phyloP scores from a whole-genome alignment of 2,329 filamentous ascomycete genomes.

The Tolypocladium tundrense region DNA sequence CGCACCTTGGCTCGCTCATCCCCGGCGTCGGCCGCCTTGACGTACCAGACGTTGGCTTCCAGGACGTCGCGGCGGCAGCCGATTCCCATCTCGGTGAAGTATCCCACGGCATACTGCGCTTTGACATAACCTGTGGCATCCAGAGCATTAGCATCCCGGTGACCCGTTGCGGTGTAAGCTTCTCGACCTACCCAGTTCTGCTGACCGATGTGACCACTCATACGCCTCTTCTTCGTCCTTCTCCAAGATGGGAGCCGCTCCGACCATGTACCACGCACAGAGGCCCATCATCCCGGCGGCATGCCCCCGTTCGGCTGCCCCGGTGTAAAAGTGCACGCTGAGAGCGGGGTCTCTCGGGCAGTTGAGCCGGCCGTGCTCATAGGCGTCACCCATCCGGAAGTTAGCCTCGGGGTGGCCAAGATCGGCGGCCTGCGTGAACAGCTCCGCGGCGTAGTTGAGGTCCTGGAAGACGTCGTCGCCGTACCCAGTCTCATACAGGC shows the following conservation, averaged over 20 bases:
- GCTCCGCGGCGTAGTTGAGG: slow-evolving; percentile 77
- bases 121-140: slow-evolving; percentile 45
- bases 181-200: slow-evolving; percentile 61
- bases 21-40: slow-evolving; percentile 84
- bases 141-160: not conserved
- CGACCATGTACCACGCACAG: slow-evolving; percentile 97
- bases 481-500: slow-evolving; percentile 85
- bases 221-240: slow-evolving; percentile 96
- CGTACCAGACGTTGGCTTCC: slow-evolving; percentile 97
- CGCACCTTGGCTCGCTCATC: slow-evolving; percentile 84
- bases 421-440: slow-evolving; percentile 91
- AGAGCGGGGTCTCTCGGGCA: slow-evolving; percentile 87
- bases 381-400: slow-evolving; percentile 87
- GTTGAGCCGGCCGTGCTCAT: slow-evolving; percentile 80
- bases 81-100: slow-evolving; percentile 98
- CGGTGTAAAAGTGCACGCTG: slow-evolving; percentile 95
- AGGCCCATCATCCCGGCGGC: slow-evolving; percentile 93
- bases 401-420: slow-evolving; percentile 80
- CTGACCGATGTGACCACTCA: slow-evolving; percentile 85
- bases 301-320: slow-evolving; percentile 75
- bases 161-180: not conserved
- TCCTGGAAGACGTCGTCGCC: slow-evolving; percentile 92
- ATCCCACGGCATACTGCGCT: slow-evolving; percentile 91
- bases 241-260: slow-evolving; percentile 81
- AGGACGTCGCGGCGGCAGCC: slow-evolving; percentile 89